A percentile compares a stretch with the other conserved stretches of the same genome.
phyloP scores from a whole-genome alignment of 768 basidiomycete genomes.

The Scleroderma citrinum region DNA sequence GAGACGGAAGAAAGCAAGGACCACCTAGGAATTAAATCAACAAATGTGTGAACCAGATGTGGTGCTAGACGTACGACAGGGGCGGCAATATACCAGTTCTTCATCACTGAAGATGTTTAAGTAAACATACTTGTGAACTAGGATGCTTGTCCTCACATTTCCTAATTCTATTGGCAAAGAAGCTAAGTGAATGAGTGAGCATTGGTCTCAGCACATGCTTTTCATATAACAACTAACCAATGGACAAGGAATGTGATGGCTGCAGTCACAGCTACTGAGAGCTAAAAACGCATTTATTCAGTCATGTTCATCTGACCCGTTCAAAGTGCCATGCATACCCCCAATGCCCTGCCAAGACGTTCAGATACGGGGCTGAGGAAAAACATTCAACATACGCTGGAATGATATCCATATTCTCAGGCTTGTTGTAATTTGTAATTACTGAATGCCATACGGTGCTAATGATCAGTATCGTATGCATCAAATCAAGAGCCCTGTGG shows the following conservation, averaged over 20 bases:
- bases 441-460: conserved; percentile 21
- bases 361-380: too few relatives aligned
- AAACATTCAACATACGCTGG: conserved; percentile 20
- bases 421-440: conserved; percentile 20
- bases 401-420: conserved; percentile 22
- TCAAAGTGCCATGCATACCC: conserved; percentile 11
- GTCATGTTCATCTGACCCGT: too few relatives aligned
- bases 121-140: background rate
- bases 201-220: background rate
- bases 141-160: conserved; percentile 18
- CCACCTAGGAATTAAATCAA: conserved; percentile 8
- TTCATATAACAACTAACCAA: conserved; percentile 14
- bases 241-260: conserved; percentile 28
- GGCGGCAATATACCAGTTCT: conserved; percentile 27
- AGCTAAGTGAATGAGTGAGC: conserved; percentile 5
- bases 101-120: conserved; percentile 21
- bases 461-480: conserved; percentile 25
- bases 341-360: conserved; percentile 16
- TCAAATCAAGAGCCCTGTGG: conserved; percentile 17
- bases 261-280: conserved; percentile 28
- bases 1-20: conserved; percentile 30
- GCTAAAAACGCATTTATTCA: conserved; percentile 8
- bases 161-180: conserved; percentile 31
- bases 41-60: background rate
- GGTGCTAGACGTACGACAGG: conserved; percentile 18